Conservation (phyloP, 1,284 basidiomycete genomes). For the Sporisorium graminicola region DNA sequence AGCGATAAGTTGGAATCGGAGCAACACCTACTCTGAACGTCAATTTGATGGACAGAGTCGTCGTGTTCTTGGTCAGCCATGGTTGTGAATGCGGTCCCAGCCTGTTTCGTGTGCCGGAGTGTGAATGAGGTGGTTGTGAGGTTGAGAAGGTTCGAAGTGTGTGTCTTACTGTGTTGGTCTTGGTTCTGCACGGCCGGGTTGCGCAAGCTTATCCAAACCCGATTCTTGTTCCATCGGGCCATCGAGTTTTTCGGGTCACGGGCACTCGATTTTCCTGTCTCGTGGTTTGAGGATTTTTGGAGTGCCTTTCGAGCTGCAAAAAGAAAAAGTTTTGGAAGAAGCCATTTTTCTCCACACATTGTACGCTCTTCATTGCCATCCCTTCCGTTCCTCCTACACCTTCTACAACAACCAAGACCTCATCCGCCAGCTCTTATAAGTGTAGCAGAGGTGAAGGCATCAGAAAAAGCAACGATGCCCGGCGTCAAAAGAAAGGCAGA, state of each 20-base stretch:
- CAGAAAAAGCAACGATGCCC: slow-evolving; percentile 39
- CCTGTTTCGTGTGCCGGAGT: no score
- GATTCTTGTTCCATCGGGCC: slow-evolving; percentile 1
- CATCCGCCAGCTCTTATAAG: background rate
- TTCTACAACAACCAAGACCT: background rate
- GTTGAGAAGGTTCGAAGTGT: slow-evolving; percentile 8
- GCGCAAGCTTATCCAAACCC: slow-evolving; percentile 12
- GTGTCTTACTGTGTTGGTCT: slow-evolving; percentile 20
- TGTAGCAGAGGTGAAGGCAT: background rate
- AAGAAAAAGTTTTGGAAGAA: slow-evolving; percentile 35
- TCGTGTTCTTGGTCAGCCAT: slow-evolving; percentile 46
- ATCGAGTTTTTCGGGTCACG: slow-evolving; percentile 6
- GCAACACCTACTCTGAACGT: slow-evolving; percentile 43
- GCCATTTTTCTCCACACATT: slow-evolving; percentile 24
- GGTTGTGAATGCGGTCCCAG: background rate
- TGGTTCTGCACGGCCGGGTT: background rate
- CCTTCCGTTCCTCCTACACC: background rate
- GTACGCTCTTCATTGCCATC: background rate
- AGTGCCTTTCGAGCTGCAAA: background rate
- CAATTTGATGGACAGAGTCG: slow-evolving; percentile 41
- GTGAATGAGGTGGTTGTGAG: background rate
- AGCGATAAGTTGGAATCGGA: background rate
- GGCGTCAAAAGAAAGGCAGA: slow-evolving; percentile 53
- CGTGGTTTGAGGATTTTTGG: slow-evolving; percentile 8
- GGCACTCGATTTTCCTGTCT: background rate